A percentile compares a stretch with the other conserved stretches of the same genome.
These are phyloP conservation scores for Phytophthora agathidicida DNA, from an alignment of 352 stramenopile genomes.

Conservation along the genomic window DNA sequence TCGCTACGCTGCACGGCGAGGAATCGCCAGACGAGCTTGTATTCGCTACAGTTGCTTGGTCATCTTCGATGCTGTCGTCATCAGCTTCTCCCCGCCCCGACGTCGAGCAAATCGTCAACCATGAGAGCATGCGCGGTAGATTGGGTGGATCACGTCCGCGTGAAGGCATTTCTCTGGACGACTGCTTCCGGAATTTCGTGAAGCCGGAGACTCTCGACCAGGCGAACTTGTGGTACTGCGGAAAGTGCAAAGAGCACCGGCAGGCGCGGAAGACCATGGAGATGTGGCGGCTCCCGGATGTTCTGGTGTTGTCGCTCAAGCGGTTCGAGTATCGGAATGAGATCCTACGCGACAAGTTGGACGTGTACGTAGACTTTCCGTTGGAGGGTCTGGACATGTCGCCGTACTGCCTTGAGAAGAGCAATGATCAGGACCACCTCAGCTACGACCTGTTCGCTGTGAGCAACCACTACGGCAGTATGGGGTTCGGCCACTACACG, in stretches of 20 bases:
- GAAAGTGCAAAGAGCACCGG: constrained; percentile 75
- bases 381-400: constrained; percentile 85
- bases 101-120: constrained; percentile 57
- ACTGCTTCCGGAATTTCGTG: constrained; percentile 89
- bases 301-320: constrained; percentile 89
- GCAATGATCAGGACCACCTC: constrained; percentile 41
- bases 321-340: constrained; percentile 90
- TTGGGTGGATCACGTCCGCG: constrained; percentile 26
- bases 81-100: constrained; percentile 50
- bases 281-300: constrained; percentile 79
- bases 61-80: constrained; percentile 46
- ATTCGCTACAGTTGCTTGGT: constrained; percentile 65
- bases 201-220: constrained; percentile 81
- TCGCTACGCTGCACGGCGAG: constrained; percentile 46
- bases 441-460: constrained; percentile 90
- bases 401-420: constrained; percentile 74
- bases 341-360: constrained; percentile 83
- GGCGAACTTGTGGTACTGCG: constrained; percentile 89
- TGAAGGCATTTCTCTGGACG: constrained; percentile 62
- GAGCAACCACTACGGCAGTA: constrained; percentile 90
- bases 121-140: constrained; percentile 51
- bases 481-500: constrained; percentile 93
- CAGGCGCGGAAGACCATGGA: constrained; percentile 84
- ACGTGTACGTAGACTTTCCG: constrained; percentile 89
- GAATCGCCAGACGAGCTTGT: constrained; percentile 51